Base-by-base conservation (phyloP, 2,329 filamentous ascomycete genomes). In the Phialocephala subalpina region DNA sequence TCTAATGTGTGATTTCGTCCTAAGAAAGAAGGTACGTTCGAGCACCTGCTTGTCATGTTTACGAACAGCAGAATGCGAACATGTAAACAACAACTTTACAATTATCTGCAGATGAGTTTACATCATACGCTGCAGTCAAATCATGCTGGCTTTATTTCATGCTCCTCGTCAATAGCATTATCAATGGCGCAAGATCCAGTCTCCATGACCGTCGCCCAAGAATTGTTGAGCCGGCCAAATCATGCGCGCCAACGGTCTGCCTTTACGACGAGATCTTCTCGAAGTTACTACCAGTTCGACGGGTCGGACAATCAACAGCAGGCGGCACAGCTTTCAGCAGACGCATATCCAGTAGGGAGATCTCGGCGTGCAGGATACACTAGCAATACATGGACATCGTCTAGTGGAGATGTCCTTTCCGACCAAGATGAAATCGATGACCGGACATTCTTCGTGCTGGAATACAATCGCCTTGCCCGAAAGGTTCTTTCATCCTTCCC, bases 381-480 rank as follows among this genome's bases (percentile, higher is more conserved):
- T 68, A 87, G 84, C 73, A 83, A 81, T 49, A 88, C 85, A 2
- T 89, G 87, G 87, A 84, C 85, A 20, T 85, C 84, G 49, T 86
- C 83, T 63, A 83, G 82, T 45, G 85, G 85, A 36, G 83, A 80
- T 2, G 73, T 82, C 18, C 73, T 82, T 36, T 82, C 80, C 22
- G 84, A 87, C 61, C 78, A 78, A 3, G 85, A 86, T 47, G 82
- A 83, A 35, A 74, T 83, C 18, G 81, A 83, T 40, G 81, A 84
- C 61, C 80, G 86, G 35, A 74, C 77, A 1, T 72, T 77, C 2
- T 87, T 86, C 73, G 75, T 89, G 6, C 72, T 82, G 8, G 85
- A 89, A 70, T 91, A 89, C 75, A 90, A 90, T 73, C 79, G 81
- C 4, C 75, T 90, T 5, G 88, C 88, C 2, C 82, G 80, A 63